These are phyloP conservation scores for Orbilia quercus DNA, from an alignment of 2,329 filamentous ascomycete species.

Conservation along the genomic window DNA sequence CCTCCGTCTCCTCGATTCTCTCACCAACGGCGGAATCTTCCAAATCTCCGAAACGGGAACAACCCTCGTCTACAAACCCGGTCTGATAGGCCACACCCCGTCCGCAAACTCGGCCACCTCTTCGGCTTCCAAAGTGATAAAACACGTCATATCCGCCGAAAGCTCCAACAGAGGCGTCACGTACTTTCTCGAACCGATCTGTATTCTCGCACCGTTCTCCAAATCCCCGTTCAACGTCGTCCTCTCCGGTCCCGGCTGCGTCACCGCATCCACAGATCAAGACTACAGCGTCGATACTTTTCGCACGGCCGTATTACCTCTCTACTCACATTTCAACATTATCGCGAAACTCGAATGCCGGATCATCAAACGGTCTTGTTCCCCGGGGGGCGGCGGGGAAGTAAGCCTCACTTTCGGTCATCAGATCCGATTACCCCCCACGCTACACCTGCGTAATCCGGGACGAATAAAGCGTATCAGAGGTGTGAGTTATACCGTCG, in stretches of 20 bases:
- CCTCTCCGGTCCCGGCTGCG: constrained; percentile 89
- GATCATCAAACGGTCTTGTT: constrained; percentile 80
- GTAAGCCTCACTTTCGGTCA: constrained; percentile 95
- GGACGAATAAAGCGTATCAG: constrained; percentile 88
- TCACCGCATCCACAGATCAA: constrained; percentile 86
- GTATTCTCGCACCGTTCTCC: constrained; percentile 89
- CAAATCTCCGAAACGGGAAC: constrained; percentile 98
- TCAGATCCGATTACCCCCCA: constrained; percentile 93
- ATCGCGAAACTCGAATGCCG: constrained; percentile 84
- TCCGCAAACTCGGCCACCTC: constrained; percentile 53
- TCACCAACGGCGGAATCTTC: constrained; percentile 94
- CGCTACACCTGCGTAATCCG: constrained; percentile 84
- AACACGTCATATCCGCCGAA: constrained; percentile 77
- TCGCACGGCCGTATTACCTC: constrained; percentile 87
- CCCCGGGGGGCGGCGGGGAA: constrained; percentile 82
- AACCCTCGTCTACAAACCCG: constrained; percentile 88
- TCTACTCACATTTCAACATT: constrained; percentile 92
- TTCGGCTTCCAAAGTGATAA: constrained; percentile 75
- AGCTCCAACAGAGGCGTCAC: constrained; percentile 83
- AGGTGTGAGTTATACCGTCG: constrained; percentile 92
- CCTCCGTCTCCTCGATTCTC: constrained; percentile 88
- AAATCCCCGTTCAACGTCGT: constrained; percentile 91
- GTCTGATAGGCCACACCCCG: constrained; percentile 75
- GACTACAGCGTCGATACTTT: constrained; percentile 94
- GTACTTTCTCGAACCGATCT: constrained; percentile 91